Evolutionary conservation across 208 protist genomes (phyloP), one percentile per base, ranked within the genome.

Genomic region (Wallacemonas rigidus): DNA sequence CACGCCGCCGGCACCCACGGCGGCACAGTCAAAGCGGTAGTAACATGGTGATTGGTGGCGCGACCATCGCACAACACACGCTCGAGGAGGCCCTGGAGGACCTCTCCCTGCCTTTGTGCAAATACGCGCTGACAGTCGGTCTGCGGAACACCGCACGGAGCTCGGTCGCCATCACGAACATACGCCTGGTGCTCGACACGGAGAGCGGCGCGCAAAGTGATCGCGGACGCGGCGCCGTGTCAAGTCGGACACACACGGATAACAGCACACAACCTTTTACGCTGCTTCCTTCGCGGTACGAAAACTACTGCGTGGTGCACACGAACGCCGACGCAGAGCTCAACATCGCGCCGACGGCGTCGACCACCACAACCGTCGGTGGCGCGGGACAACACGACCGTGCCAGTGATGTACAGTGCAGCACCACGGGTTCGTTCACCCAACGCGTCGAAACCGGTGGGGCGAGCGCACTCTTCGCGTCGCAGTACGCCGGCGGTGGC

Each of bases 101-200:
- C 12, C 69, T 61, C 43, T 60, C 76, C 53, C 67, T 81, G 36
- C 58, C 39, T 44, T 51, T 86, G 43, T 69, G 63, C 48, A 60
- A 51, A 11, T 86, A 88, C 50, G 61, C 69, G 44, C 70, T 90
- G 12, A 81, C 76, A 12, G 41, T 90, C 9, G 79, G 69, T 14
- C 60, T 92, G 45, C 50, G 76, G 45, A 92, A 92, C 74, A 79
- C 75, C 51, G 81, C 75, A 15, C 65, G 61, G 1, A 40, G 64
- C 26, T 71, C 79, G 12, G 41, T 84, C 38, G 43, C 67, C 45
- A 53, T 84, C 67, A 45, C 79, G 2, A 87, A 69, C 40, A 76
- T 88, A 39, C 74, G 75, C 26, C 61, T 90, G 4, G 51, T 68
- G 36, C 26, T 76, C 40, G 64, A 58, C 6, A 26, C 26, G 26